Evolutionary conservation across 306 rosid species (phyloP).

Genomic region (Cyclanthera cordifolia): DNA sequence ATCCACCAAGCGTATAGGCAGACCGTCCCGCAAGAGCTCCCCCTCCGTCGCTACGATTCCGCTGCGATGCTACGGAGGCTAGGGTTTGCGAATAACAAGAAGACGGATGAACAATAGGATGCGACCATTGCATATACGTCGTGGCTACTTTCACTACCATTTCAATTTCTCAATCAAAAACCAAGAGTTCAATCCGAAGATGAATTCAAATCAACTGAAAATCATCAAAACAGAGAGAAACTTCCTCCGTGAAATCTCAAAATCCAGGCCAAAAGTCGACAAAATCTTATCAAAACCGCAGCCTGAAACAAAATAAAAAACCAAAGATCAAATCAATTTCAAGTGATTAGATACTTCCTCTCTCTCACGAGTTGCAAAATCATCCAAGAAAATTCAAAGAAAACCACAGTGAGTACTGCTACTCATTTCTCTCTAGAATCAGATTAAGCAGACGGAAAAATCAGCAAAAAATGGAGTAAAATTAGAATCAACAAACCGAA

Average conservation of each 20-base stretch:
- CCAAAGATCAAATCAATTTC: not conserved
- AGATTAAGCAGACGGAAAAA: not conserved
- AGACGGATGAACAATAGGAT: slow-evolving; percentile 43
- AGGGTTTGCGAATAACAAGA: slow-evolving; percentile 50
- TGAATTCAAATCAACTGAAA: not conserved
- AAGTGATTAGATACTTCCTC: not conserved
- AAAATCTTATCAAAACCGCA: not conserved
- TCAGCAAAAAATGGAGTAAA: not conserved
- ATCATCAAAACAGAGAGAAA: not conserved
- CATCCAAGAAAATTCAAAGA: not conserved
- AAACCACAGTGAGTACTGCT: not conserved
- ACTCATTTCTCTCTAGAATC: not conserved
- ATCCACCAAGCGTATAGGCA: slow-evolving; percentile 22
- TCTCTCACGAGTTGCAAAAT: not conserved
- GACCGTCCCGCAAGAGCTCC: slow-evolving; percentile 22
- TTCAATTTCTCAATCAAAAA: not conserved
- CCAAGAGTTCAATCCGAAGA: not conserved
- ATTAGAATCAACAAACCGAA: not conserved
- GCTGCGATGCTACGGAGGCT: slow-evolving; percentile 36
- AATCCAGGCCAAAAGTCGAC: not conserved
- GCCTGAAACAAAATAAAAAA: not conserved
- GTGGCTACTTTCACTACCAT: slow-evolving; percentile 52
- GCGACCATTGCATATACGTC: slow-evolving; percentile 52
- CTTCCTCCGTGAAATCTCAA: not conserved
- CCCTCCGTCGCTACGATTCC: slow-evolving; percentile 27